Conservation (phyloP, 2,329 filamentous ascomycete genomes). For the Emericellopsis cladophorae region DNA sequence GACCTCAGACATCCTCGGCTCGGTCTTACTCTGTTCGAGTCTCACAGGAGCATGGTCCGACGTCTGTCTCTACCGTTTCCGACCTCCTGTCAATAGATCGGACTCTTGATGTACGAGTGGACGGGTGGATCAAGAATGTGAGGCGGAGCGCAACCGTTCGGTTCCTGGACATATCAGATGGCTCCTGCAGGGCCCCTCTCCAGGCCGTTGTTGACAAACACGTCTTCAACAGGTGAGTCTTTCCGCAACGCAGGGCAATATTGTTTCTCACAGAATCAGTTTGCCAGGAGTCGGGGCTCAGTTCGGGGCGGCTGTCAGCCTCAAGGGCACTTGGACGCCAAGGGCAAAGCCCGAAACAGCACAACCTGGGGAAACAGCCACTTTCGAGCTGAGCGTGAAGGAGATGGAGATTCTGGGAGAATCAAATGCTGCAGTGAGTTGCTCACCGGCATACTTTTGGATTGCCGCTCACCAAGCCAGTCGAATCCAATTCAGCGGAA, state of each 20-base stretch:
- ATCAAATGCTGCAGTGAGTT: slow-evolving; percentile 64
- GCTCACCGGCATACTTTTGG: neutral
- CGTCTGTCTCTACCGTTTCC: slow-evolving; percentile 33
- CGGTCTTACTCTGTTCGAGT: slow-evolving; percentile 20
- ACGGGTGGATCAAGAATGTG: slow-evolving; percentile 74
- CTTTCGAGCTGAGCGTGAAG: slow-evolving; percentile 60
- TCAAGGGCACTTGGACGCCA: slow-evolving; percentile 60
- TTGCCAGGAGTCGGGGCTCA: slow-evolving; percentile 48
- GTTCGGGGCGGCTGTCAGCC: slow-evolving; percentile 60
- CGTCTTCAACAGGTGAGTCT: slow-evolving; percentile 52
- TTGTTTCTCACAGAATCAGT: slow-evolving; percentile 1
- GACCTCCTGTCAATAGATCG: slow-evolving; percentile 39
- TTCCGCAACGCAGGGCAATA: neutral
- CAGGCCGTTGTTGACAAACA: slow-evolving; percentile 69
- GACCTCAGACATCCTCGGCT: slow-evolving; percentile 1
- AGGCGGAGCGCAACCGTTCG: slow-evolving; percentile 73
- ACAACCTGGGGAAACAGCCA: too few relatives aligned
- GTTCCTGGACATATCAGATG: slow-evolving; percentile 80
- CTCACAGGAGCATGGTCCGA: slow-evolving; percentile 6
- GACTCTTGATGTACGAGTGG: slow-evolving; percentile 43
- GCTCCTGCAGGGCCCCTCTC: slow-evolving; percentile 64
- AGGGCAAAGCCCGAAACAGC: neutral
- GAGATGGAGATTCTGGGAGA: slow-evolving; percentile 59
- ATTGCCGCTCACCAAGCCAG: slow-evolving; percentile 27
- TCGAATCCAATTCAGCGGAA: slow-evolving; percentile 93